phyloP scores from a whole-genome alignment of 1,284 basidiomycete genomes.

The Boletus austroedulis region DNA sequence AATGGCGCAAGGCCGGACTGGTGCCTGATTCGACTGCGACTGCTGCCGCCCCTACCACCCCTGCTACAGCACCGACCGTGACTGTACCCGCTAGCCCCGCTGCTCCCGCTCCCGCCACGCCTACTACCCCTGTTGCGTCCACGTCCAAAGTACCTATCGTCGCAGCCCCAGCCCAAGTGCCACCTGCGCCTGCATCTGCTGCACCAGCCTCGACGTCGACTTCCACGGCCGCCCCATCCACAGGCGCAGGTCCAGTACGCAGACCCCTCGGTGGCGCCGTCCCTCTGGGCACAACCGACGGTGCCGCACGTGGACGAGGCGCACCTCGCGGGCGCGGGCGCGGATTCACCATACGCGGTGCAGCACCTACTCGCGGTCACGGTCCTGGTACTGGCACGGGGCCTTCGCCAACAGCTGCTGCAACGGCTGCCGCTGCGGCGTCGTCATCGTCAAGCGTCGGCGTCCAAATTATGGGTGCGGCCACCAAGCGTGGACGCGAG shows the following conservation, averaged over 20 bases:
- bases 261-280: constrained; percentile 31
- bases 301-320: constrained; percentile 38
- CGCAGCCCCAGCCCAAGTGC: constrained; percentile 16
- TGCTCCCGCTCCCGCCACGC: constrained; percentile 17
- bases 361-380: constrained; percentile 35
- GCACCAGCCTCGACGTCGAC: constrained; percentile 19
- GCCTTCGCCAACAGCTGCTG: not conserved
- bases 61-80: constrained; percentile 20
- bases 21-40: constrained; percentile 31
- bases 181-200: constrained; percentile 19
- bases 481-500: constrained; percentile 64
- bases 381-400: not conserved
- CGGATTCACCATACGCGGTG: constrained; percentile 41
- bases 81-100: constrained; percentile 13
- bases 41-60: not conserved
- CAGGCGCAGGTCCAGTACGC: constrained; percentile 15
- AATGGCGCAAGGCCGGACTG: constrained; percentile 51
- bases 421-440: constrained; percentile 12
- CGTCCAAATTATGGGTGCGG: constrained; percentile 66
- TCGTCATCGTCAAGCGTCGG: constrained; percentile 27
- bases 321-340: constrained; percentile 28
- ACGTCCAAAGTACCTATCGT: constrained; percentile 11
- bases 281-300: constrained; percentile 16
- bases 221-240: constrained; percentile 12
- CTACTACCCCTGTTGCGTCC: constrained; percentile 27